phyloP scores from a whole-genome alignment of 2,329 filamentous ascomycete genomes.

The Ophiostoma himal-ulmi region DNA sequence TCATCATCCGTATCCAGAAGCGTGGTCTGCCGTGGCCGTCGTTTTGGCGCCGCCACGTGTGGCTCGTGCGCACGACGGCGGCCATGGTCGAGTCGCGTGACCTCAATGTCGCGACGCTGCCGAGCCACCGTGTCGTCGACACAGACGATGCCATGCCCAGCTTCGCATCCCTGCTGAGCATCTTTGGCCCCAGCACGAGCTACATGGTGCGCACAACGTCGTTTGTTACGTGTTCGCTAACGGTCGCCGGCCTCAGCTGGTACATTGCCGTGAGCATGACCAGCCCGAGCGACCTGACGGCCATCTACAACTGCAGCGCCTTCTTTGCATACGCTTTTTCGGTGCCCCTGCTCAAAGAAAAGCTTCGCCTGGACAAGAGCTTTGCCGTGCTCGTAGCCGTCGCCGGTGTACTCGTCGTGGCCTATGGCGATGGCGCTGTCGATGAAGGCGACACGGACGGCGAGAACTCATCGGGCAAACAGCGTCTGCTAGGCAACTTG shows the following conservation, averaged over 20 bases:
- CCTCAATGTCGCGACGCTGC: conserved; percentile 44
- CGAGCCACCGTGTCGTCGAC: neutral
- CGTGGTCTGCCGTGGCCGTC: conserved; percentile 70
- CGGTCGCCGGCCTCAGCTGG: conserved; percentile 87
- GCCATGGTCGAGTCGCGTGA: conserved; percentile 83
- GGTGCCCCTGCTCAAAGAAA: conserved; percentile 81
- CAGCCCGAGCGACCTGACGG: conserved; percentile 86
- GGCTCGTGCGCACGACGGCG: conserved; percentile 48
- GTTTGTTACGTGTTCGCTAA: conserved; percentile 77
- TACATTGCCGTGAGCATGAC: conserved; percentile 93
- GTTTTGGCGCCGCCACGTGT: conserved; percentile 68
- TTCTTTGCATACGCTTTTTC: conserved; percentile 99
- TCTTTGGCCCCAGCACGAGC: conserved; percentile 6
- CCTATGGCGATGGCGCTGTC: conserved; percentile 70
- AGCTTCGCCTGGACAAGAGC: conserved; percentile 75
- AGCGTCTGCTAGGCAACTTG: conserved; percentile 76
- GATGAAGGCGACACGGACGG: conserved; percentile 28
- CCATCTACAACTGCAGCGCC: conserved; percentile 98
- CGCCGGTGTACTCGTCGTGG: conserved; percentile 84
- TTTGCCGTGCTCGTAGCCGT: conserved; percentile 83
- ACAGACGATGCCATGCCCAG: neutral
- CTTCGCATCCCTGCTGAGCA: neutral
- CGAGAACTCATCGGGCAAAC: conserved; percentile 37
- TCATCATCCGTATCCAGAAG: conserved; percentile 73
- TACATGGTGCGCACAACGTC: conserved; percentile 78